Base-by-base conservation (phyloP, 1,284 basidiomycete species). In the Melampsora larici-populina region DNA sequence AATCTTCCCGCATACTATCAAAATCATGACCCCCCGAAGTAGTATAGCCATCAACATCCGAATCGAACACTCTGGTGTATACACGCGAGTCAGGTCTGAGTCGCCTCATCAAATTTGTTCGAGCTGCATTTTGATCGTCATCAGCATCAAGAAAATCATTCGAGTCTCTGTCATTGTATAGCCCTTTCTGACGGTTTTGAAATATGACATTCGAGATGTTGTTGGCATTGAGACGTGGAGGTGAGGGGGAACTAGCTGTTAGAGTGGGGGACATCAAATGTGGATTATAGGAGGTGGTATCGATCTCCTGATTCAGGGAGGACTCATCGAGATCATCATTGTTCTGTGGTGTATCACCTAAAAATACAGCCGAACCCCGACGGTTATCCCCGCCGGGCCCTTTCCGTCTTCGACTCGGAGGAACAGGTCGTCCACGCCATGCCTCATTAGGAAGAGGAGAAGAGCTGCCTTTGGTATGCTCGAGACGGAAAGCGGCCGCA, bases 141-240 rank as follows among this genome's bases (percentile, higher is more conserved):
- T 55, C 48, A 36, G 48, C 26, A 29, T 46, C 29, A 26, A 33
- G 15, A 15, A 36, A 33, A 17, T 33, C 29, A 66, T 40, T 31
- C 4, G 66, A 63, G 4, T 68, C 0, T 13, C 46, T 43, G 29
- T 64, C 51, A 46, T 67, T 18, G 46, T 76, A 76, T 36, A 76
- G 26, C 21, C 73, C 73, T 17, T 31, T 64, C 46, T 68, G 64
- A 29, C 73, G 73, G 46, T 76, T 76, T 24, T 40, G 46, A 36
- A 67, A 68, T 17, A 76, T 76, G 48, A 62, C 11, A n/a, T 43
- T 51, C 18, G 73, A 76, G 7, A 76, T 21, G 33, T 76, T 76
- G 24, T 46, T 29, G 26, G 65, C 46, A n/a, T 29, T 76, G 13
- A 76, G 73, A 55, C 40, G 46, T 21, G 64, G 17, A 18, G 73